Percentiles rank a stretch among this genome's conserved stretches.
These are phyloP conservation scores for Begonia loranthoides DNA, from an alignment of 306 rosid species.

Conservation along the genomic window DNA sequence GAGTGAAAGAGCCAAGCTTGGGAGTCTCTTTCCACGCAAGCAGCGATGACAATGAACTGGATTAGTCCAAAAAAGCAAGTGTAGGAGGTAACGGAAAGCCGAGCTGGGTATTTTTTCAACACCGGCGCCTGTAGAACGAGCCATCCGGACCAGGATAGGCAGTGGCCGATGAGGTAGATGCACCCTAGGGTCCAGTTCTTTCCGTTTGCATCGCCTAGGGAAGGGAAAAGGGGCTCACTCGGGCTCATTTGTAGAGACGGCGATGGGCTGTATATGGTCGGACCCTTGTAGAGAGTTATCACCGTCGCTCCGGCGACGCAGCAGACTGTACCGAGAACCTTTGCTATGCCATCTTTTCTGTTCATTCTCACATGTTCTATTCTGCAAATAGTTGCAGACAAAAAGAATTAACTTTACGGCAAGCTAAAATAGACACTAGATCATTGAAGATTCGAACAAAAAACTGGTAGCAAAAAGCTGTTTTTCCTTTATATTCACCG, in stretches of 20 bases:
- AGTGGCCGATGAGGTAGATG: slow-evolving; percentile 73
- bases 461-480: no score
- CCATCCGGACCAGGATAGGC: slow-evolving; percentile 96
- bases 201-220: slow-evolving; percentile 59
- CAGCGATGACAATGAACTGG: slow-evolving; percentile 64
- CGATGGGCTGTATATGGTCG: slow-evolving; percentile 38
- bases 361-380: slow-evolving; percentile 47
- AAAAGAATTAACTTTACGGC: not conserved
- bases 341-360: slow-evolving; percentile 49
- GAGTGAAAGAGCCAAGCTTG: slow-evolving; percentile 80
- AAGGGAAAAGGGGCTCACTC: slow-evolving; percentile 12
- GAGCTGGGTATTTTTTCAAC: slow-evolving; percentile 89
- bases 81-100: slow-evolving; percentile 88
- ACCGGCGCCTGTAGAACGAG: slow-evolving; percentile 85
- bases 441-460: no score
- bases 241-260: slow-evolving; percentile 19
- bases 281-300: slow-evolving; percentile 64
- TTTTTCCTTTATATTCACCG: no score
- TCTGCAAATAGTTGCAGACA: slow-evolving; percentile 17
- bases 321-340: slow-evolving; percentile 61
- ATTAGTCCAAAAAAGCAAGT: slow-evolving; percentile 89
- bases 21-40: slow-evolving; percentile 42
- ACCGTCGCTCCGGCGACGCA: slow-evolving; percentile 61
- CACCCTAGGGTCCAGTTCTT: slow-evolving; percentile 96
- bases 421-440: not conserved